phyloP scores from a whole-genome alignment of 2,329 filamentous ascomycete genomes.

The Fusarium devonianum region DNA sequence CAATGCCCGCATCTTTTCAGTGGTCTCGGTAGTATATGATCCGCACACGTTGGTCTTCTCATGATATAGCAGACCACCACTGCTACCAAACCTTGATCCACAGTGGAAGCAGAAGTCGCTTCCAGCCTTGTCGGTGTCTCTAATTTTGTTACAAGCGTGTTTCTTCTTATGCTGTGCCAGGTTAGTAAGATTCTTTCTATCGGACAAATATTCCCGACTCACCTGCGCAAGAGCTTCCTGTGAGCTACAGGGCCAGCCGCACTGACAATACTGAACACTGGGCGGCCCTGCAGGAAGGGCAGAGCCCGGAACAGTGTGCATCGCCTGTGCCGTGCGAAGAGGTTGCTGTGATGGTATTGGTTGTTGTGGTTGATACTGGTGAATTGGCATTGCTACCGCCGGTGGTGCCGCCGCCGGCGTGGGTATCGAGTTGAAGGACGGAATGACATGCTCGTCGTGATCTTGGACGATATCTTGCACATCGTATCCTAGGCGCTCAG shows the following conservation, averaged over 20 bases:
- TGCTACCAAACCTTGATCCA: slow-evolving; percentile 52
- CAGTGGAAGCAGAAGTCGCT: slow-evolving; percentile 55
- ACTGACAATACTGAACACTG: slow-evolving; percentile 42
- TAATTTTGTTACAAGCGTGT: slow-evolving; percentile 35
- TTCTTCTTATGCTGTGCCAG: slow-evolving; percentile 41
- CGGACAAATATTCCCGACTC: slow-evolving; percentile 20
- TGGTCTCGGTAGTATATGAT: slow-evolving; percentile 40
- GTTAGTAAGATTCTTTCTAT: slow-evolving; percentile 19
- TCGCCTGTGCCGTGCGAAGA: neutral
- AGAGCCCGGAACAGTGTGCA: neutral
- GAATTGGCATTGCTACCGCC: slow-evolving; percentile 5
- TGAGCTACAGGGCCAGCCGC: slow-evolving; percentile 48
- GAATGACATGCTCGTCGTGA: slow-evolving; percentile 49
- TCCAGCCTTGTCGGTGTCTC: slow-evolving; percentile 22
- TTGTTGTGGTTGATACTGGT: neutral
- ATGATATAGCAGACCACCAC: slow-evolving; percentile 55
- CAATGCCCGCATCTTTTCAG: slow-evolving; percentile 19
- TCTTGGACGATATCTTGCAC: slow-evolving; percentile 57
- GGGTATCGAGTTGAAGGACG: slow-evolving; percentile 36
- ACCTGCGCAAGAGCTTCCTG: slow-evolving; percentile 44
- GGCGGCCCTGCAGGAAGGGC: neutral
- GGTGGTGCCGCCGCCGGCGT: slow-evolving; percentile 7
- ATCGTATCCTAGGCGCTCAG: slow-evolving; percentile 65
- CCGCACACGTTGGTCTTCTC: slow-evolving; percentile 55
- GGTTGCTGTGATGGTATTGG: neutral